phyloP scores from a whole-genome alignment of 176 grass and related monocot genomes.

The Paspalum vaginatum region DNA sequence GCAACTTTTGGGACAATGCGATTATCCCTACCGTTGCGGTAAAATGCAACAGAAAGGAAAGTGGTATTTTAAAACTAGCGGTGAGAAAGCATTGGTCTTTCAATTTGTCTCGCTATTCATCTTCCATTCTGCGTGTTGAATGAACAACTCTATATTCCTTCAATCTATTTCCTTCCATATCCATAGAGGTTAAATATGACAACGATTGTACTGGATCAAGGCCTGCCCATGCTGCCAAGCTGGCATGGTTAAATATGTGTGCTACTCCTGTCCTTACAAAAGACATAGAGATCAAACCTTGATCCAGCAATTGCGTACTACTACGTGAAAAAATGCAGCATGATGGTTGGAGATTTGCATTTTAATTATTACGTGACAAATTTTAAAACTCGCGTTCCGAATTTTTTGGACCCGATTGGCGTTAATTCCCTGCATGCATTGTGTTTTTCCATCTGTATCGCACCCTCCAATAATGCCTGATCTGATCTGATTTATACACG shows the following conservation, averaged over 20 bases:
- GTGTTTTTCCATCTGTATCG: background rate
- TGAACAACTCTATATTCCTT: background rate
- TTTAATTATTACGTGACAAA: background rate
- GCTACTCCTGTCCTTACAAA: background rate
- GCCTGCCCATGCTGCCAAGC: slow-evolving; percentile 14
- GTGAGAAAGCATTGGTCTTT: background rate
- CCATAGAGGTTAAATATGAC: background rate
- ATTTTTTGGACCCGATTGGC: background rate
- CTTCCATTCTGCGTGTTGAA: too few relatives aligned
- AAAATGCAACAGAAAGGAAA: background rate
- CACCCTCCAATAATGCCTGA: background rate
- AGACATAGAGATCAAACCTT: background rate
- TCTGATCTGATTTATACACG: background rate
- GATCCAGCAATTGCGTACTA: background rate
- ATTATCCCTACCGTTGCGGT: background rate
- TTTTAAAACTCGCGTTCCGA: background rate
- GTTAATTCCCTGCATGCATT: background rate
- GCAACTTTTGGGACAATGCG: background rate
- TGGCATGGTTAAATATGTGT: slow-evolving; percentile 15
- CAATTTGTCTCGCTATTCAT: background rate
- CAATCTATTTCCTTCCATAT: background rate
- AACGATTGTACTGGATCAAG: background rate
- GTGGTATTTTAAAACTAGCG: background rate
- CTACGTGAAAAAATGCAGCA: background rate
- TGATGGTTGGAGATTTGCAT: background rate